Conservation (phyloP, 495 filamentous ascomycete species). For the Glarea lozoyensis region DNA sequence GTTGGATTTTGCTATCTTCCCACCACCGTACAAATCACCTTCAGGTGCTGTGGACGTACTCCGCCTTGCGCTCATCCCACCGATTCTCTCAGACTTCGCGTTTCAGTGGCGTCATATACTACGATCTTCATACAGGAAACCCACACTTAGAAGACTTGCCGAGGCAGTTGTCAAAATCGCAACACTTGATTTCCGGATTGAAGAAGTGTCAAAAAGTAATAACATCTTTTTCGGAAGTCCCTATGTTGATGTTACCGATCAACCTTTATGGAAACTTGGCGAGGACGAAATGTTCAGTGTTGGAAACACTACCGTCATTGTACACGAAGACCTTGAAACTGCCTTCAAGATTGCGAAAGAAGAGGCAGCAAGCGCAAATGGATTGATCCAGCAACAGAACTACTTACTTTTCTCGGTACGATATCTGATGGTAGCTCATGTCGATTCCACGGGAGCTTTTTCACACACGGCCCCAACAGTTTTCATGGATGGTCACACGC, state of each 20-base stretch:
- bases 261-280: slow-evolving; percentile 6
- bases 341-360: neutral
- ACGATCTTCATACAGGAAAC: slow-evolving; percentile 4
- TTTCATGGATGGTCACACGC: neutral
- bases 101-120: slow-evolving; percentile 13
- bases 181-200: slow-evolving; percentile 8
- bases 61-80: slow-evolving; percentile 5
- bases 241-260: slow-evolving; percentile 4
- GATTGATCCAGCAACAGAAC: neutral
- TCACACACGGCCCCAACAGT: slow-evolving; percentile 3
- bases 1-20: neutral
- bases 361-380: neutral
- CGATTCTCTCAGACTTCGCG: slow-evolving; percentile 9
- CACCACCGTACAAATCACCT: slow-evolving; percentile 4
- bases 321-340: slow-evolving; percentile 2
- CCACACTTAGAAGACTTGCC: slow-evolving; percentile 8
- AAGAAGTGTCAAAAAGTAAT: neutral
- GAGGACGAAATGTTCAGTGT: slow-evolving; percentile 1
- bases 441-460: neutral
- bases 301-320: neutral
- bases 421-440: slow-evolving; percentile 9
- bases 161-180: slow-evolving; percentile 7
- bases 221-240: neutral
- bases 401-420: slow-evolving; percentile 12
- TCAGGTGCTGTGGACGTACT: neutral